These are phyloP conservation scores for Talaromyces pinophilus DNA, from an alignment of 2,329 filamentous ascomycete genomes.

Conservation along the genomic window DNA sequence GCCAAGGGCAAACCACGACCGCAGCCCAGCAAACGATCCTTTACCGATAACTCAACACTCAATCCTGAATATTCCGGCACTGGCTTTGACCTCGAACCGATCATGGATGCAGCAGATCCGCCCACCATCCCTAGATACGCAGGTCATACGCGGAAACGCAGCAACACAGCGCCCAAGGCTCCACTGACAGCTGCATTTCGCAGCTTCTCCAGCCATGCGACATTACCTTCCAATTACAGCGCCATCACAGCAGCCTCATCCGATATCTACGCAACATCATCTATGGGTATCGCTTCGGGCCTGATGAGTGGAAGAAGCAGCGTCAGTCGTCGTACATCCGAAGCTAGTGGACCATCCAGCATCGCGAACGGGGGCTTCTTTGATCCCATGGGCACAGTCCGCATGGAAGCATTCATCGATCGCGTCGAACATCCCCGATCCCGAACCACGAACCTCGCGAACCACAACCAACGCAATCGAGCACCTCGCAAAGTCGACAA, in stretches of 20 bases:
- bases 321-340: constrained; percentile 53
- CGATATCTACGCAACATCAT: constrained; percentile 54
- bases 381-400: constrained; percentile 83
- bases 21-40: constrained; percentile 43
- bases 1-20: constrained; percentile 70
- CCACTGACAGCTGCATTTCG: constrained; percentile 70
- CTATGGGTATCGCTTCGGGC: constrained; percentile 39
- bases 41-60: constrained; percentile 35
- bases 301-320: constrained; percentile 30
- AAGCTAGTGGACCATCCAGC: constrained; percentile 52
- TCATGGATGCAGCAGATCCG: constrained; percentile 50
- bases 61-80: constrained; percentile 38
- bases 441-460: constrained; percentile 20
- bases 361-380: constrained; percentile 65
- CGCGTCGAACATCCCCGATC: constrained; percentile 40
- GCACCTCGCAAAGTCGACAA: constrained; percentile 21
- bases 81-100: constrained; percentile 35
- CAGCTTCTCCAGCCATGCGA: constrained; percentile 64
- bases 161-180: constrained; percentile 78
- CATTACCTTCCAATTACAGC: constrained; percentile 49
- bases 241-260: constrained; percentile 61
- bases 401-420: constrained; percentile 96
- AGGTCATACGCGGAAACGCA: constrained; percentile 78
- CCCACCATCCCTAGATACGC: constrained; percentile 57
- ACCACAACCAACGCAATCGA: constrained; percentile 26